Evolutionary conservation across 352 stramenopile species (phyloP).

Genomic region (Phytophthora vignae): DNA sequence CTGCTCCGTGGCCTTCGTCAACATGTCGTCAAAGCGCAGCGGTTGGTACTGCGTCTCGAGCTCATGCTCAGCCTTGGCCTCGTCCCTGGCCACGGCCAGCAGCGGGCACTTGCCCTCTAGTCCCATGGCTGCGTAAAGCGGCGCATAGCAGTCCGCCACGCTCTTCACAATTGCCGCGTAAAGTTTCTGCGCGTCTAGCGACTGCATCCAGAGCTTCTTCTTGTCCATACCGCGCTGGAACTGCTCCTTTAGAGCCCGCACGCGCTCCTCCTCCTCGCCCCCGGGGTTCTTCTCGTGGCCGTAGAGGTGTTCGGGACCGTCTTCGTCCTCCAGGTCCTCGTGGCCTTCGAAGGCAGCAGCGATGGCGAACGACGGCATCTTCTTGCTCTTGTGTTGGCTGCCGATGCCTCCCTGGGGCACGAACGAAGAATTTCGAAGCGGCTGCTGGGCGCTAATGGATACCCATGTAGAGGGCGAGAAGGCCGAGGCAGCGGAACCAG

Average conservation of each 20-base stretch:
- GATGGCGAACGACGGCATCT: constrained; percentile 59
- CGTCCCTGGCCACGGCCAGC: constrained; percentile 25
- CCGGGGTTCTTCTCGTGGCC: constrained; percentile 26
- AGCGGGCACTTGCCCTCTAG: constrained; percentile 32
- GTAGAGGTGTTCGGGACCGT: constrained; percentile 25
- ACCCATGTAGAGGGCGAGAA: not conserved
- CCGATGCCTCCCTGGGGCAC: constrained; percentile 2
- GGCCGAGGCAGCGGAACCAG: not conserved
- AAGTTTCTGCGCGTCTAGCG: constrained; percentile 45
- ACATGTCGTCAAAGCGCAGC: constrained; percentile 62
- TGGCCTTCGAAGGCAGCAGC: constrained; percentile 62
- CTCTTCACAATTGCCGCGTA: constrained; percentile 53
- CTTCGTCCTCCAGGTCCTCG: constrained; percentile 51
- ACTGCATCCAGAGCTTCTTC: constrained; percentile 72
- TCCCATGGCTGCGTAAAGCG: constrained; percentile 52
- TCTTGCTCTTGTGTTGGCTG: constrained; percentile 19
- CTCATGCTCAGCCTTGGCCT: constrained; percentile 28
- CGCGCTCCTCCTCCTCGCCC: constrained; percentile 28
- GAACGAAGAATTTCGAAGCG: constrained; percentile 29
- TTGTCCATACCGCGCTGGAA: constrained; percentile 68
- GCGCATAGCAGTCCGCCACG: constrained; percentile 71
- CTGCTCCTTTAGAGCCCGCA: constrained; percentile 43
- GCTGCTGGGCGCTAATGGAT: not conserved
- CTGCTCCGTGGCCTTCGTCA: constrained; percentile 71
- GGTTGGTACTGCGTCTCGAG: constrained; percentile 59